Evolutionary conservation across 2,329 filamentous ascomycete species (phyloP).

Genomic region (Cercospora nicotianae): DNA sequence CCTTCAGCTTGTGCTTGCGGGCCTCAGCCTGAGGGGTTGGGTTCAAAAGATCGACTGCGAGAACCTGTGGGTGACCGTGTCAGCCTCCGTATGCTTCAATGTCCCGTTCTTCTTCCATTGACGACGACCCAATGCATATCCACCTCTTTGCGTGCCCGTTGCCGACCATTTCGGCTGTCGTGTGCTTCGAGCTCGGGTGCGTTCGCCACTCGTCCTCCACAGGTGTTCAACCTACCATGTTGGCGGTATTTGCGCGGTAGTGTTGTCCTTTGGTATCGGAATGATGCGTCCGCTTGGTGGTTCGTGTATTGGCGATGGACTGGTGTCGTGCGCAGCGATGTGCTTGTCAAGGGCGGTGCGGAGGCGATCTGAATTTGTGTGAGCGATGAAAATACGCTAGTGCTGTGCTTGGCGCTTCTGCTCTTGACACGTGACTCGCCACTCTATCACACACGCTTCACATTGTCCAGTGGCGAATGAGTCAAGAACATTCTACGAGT

Average conservation of each 20-base stretch:
- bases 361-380: slow-evolving; percentile 6
- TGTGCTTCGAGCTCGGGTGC: slow-evolving; percentile 27
- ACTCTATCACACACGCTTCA: neutral
- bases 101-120: neutral
- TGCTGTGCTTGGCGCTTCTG: slow-evolving; percentile 3
- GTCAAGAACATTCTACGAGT: slow-evolving; percentile 4
- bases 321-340: slow-evolving; percentile 15
- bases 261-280: slow-evolving; percentile 14
- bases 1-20: slow-evolving; percentile 99
- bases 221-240: slow-evolving; percentile 33
- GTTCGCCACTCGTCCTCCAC: slow-evolving; percentile 22
- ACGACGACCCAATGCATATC: slow-evolving; percentile 4
- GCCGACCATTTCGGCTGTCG: slow-evolving; percentile 23
- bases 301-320: slow-evolving; percentile 27
- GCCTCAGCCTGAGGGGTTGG: slow-evolving; percentile 95
- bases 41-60: slow-evolving; percentile 99
- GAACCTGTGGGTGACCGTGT: slow-evolving; percentile 67
- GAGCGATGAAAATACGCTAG: slow-evolving; percentile 3
- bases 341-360: slow-evolving; percentile 15
- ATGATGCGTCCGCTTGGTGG: slow-evolving; percentile 20
- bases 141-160: slow-evolving; percentile 9
- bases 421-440: neutral
- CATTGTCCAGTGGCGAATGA: neutral
- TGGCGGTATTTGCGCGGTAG: slow-evolving; percentile 32
- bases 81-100: slow-evolving; percentile 23